phyloP scores from a whole-genome alignment of 495 filamentous ascomycete species.

The Trichocladium antarcticum region DNA sequence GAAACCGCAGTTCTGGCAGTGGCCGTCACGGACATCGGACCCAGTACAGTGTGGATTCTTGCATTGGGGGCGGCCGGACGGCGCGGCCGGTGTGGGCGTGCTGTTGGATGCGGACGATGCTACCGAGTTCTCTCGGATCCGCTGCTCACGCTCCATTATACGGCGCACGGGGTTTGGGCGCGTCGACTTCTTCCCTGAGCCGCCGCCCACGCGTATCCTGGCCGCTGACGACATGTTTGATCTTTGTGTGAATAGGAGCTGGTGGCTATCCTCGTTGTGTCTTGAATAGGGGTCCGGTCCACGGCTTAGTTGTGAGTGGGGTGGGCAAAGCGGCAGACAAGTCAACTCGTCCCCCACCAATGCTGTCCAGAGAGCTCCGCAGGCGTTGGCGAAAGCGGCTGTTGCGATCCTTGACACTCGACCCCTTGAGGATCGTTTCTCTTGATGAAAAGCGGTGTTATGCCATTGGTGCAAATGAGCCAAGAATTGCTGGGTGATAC shows the following conservation, averaged over 20 bases:
- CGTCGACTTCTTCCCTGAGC: conserved; percentile 16
- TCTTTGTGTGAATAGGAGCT: neutral
- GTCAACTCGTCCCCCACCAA: conserved; percentile 20
- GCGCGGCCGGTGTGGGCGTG: neutral
- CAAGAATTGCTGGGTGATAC: conserved; percentile 17
- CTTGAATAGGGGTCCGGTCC: neutral
- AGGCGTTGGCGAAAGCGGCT: neutral
- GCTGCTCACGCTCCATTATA: conserved; percentile 25
- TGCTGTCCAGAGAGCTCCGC: conserved; percentile 1
- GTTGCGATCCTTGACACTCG: neutral
- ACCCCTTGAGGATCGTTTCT: neutral
- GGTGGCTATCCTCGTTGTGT: neutral
- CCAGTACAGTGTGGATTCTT: conserved; percentile 28
- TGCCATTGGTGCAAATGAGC: conserved; percentile 22
- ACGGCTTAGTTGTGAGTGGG: too few relatives aligned
- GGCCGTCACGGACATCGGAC: conserved; percentile 41
- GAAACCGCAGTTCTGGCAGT: conserved; percentile 74
- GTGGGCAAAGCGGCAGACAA: neutral
- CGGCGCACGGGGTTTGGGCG: conserved; percentile 20
- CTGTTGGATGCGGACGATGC: conserved; percentile 6
- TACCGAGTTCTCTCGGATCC: conserved; percentile 17
- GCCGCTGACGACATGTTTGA: conserved; percentile 7
- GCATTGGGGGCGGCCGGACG: conserved; percentile 8
- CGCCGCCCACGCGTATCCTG: conserved; percentile 6
- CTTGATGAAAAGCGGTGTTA: conserved; percentile 18